Evolutionary conservation across 306 rosid genomes (phyloP).

Genomic region (Morella rubra): DNA sequence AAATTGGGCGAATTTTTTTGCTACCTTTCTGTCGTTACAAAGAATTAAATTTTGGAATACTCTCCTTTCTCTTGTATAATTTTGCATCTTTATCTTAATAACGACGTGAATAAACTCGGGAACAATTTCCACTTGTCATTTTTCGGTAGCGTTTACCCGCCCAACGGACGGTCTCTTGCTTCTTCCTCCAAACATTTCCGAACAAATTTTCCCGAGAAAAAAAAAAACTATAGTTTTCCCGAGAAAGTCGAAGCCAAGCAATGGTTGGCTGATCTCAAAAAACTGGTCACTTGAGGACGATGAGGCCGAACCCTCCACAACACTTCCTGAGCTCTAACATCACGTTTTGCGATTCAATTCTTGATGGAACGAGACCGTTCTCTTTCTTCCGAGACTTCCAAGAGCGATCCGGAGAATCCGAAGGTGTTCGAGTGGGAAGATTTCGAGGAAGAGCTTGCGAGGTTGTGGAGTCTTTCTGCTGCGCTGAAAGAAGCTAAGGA

Average conservation of each 20-base stretch:
- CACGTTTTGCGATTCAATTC: slow-evolving; percentile 9
- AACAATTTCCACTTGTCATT: neutral
- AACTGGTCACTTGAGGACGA: slow-evolving; percentile 51
- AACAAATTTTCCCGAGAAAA: slow-evolving; percentile 20
- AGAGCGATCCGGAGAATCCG: slow-evolving; percentile 47
- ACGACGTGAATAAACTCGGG: neutral
- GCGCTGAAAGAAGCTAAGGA: slow-evolving; percentile 62
- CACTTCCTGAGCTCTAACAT: slow-evolving; percentile 23
- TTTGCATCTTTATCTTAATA: no score
- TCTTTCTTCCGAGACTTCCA: slow-evolving; percentile 26
- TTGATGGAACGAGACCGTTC: slow-evolving; percentile 55
- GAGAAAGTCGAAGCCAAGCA: slow-evolving; percentile 33
- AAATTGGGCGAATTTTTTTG: no score
- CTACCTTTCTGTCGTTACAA: no score
- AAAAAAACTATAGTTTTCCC: slow-evolving; percentile 2
- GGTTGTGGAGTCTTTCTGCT: slow-evolving; percentile 78
- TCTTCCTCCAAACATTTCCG: neutral
- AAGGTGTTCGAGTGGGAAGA: slow-evolving; percentile 82
- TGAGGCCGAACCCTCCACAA: slow-evolving; percentile 54
- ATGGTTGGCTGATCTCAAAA: slow-evolving; percentile 37
- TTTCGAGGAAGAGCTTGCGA: slow-evolving; percentile 77
- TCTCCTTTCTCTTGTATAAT: no score
- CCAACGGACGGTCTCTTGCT: neutral
- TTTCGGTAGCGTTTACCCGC: neutral
- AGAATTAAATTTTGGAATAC: no score